Evolutionary conservation across 805 yeast species (phyloP), one percentile per base, ranked within the genome.

Genomic region (Schwanniomyces occidentalis): DNA sequence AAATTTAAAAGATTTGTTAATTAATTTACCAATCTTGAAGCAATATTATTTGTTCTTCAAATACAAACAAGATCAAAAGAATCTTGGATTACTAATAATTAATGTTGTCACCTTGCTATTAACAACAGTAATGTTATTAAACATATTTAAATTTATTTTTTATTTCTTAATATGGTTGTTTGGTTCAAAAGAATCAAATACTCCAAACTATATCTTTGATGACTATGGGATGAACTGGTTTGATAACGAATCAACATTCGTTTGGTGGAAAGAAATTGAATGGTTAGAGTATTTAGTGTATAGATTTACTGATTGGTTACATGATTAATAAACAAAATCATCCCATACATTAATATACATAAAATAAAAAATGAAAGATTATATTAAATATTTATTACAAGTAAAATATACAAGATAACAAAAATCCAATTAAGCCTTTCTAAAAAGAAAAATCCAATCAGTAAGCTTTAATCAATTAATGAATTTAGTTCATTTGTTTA

Each of bases 401-500:
- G n/a, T n/a, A 29, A 31, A 40, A 27, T 32, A 32, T 29, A 32
- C 29, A 30, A 28, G 17, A 32, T 27, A 27, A 17, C 27, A 30
- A 31, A 23, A 9, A 15, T 19, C 27, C 23, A 32, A 25, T 24
- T 16, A 15, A 21, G 25, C 25, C 19, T 37, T 18, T 20, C 13
- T 23, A 31, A 21, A 20, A n/a, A 32, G 19, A 22, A 26, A 34
- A 26, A 22, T n/a, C 18, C 18, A 25, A 9, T 22, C n/a, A 32
- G n/a, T n/a, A n/a, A n/a, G n/a, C n/a, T n/a, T n/a, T n/a, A n/a
- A 21, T 21, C 16, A 29, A 24, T 19, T 32, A 28, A 21, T 27
- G 24, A 47, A 61, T 65, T 76, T 85, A 85, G 88, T 83, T 85
- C 93, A 85, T 85, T 71, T 86, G 84, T 79, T 87, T 85, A 68